These are phyloP conservation scores for Globisporangium barbulae DNA, from an alignment of 352 stramenopile species.

Conservation along the genomic window DNA sequence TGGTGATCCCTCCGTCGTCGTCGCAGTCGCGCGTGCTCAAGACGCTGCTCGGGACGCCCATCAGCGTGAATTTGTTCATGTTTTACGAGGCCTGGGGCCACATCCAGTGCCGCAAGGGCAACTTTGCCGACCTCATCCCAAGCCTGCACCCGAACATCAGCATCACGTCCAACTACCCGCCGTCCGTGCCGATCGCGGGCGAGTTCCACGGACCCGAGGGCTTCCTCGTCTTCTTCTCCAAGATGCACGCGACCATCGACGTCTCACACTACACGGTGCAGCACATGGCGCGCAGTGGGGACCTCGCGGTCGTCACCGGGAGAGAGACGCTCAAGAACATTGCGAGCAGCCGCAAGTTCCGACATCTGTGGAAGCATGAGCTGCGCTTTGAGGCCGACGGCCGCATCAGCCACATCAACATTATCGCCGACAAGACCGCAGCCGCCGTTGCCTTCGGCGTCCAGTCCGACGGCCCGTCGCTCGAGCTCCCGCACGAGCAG, in stretches of 20 bases:
- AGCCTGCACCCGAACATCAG: constrained; percentile 76
- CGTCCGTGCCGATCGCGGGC: constrained; percentile 60
- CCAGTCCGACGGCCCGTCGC: constrained; percentile 49
- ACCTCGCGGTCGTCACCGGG: constrained; percentile 75
- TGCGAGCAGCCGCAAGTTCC: constrained; percentile 65
- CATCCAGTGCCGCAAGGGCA: constrained; percentile 71
- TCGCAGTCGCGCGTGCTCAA: constrained; percentile 23
- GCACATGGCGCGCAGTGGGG: constrained; percentile 60
- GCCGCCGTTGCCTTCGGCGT: constrained; percentile 73
- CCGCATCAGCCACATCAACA: constrained; percentile 81
- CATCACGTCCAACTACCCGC: constrained; percentile 75
- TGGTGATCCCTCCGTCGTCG: constrained; percentile 1
- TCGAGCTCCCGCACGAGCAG: constrained; percentile 62
- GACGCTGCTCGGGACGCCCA: constrained; percentile 54
- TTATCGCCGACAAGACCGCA: constrained; percentile 79
- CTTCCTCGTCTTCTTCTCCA: constrained; percentile 68
- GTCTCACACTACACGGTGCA: constrained; percentile 67
- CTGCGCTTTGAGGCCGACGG: constrained; percentile 77
- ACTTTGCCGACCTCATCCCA: constrained; percentile 74
- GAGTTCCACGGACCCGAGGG: constrained; percentile 65
- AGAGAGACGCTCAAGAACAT: constrained; percentile 74
- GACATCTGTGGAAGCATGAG: constrained; percentile 83
- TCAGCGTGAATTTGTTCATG: constrained; percentile 54
- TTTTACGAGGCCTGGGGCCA: constrained; percentile 78
- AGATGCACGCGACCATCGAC: constrained; percentile 68